These are phyloP conservation scores for Aristolochia fimbriata DNA, from an alignment of 164 flowering plant species.

Conservation along the genomic window DNA sequence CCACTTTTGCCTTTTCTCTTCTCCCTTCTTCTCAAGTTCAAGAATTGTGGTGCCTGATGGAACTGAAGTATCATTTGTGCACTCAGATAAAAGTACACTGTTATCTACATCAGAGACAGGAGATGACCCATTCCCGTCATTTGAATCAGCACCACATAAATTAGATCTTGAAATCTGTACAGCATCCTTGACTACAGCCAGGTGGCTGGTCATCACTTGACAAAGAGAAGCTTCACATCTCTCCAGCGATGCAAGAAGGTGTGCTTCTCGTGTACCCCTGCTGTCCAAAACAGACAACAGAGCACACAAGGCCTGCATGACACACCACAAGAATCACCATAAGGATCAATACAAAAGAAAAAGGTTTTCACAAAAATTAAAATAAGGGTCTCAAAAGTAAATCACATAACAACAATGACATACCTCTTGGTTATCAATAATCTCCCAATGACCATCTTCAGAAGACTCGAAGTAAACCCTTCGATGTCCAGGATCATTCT, in stretches of 20 bases:
- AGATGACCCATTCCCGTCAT: conserved; percentile 59
- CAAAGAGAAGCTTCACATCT: conserved; percentile 44
- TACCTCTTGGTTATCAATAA: conserved; percentile 85
- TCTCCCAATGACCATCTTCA: conserved; percentile 98
- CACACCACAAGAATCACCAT: conserved; percentile 3
- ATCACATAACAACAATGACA: background rate
- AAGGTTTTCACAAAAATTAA: background rate
- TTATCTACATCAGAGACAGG: conserved; percentile 86
- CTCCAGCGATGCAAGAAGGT: conserved; percentile 57
- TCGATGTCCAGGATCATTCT: conserved; percentile 76
- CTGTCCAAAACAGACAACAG: conserved; percentile 57
- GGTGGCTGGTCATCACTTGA: conserved; percentile 42
- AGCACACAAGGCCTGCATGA: conserved; percentile 55
- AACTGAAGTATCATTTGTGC: conserved; percentile 19
- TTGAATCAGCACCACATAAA: conserved; percentile 31
- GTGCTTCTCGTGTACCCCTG: conserved; percentile 74
- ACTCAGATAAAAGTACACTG: conserved; percentile 24
- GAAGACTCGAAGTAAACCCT: conserved; percentile 95
- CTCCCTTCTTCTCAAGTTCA: conserved; percentile 40
- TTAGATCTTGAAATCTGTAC: conserved; percentile 24
- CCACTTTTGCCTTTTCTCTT: conserved; percentile 42
- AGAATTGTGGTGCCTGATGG: conserved; percentile 32
- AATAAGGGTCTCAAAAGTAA: background rate
- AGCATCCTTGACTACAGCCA: conserved; percentile 13
- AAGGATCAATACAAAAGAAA: background rate